These are phyloP conservation scores for Fomitiporia mediterranea DNA, from an alignment of 1,284 basidiomycete species.

Conservation along the genomic window DNA sequence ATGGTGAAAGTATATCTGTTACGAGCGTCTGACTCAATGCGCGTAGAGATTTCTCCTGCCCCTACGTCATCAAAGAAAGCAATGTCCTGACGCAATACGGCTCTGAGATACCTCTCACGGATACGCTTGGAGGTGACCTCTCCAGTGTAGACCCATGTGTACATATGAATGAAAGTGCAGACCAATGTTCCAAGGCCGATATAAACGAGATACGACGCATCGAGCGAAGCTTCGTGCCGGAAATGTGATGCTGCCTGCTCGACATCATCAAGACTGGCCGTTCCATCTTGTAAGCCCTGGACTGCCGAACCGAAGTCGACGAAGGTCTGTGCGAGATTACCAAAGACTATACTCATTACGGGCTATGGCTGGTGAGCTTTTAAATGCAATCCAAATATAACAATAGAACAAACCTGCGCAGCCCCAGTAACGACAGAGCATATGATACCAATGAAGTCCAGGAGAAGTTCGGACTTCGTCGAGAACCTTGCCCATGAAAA, in stretches of 20 bases:
- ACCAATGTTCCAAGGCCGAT: conserved; percentile 70
- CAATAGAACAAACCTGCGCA: conserved; percentile 52
- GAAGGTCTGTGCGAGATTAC: conserved; percentile 73
- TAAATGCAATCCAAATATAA: neutral
- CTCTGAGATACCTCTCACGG: conserved; percentile 69
- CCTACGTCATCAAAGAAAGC: conserved; percentile 92
- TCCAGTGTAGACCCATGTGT: conserved; percentile 85
- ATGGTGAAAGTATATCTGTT: conserved; percentile 28
- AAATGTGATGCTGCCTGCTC: conserved; percentile 45
- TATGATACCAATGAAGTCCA: conserved; percentile 62
- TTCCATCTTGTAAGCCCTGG: conserved; percentile 25
- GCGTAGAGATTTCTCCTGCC: conserved; percentile 91
- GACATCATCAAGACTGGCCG: conserved; percentile 30
- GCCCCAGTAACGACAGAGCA: conserved; percentile 68
- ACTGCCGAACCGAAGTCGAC: conserved; percentile 50
- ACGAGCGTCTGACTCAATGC: conserved; percentile 91
- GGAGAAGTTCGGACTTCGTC: conserved; percentile 56
- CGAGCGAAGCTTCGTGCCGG: conserved; percentile 43
- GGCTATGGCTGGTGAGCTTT: conserved; percentile 41
- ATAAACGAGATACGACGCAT: conserved; percentile 61
- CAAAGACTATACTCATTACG: conserved; percentile 79
- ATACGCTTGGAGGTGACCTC: conserved; percentile 87
- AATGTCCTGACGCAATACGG: conserved; percentile 80
- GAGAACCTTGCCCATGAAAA: conserved; percentile 47
- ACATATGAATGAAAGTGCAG: conserved; percentile 79